Conservation (phyloP, 148 eudicot genomes). For the Selenicereus undatus region DNA sequence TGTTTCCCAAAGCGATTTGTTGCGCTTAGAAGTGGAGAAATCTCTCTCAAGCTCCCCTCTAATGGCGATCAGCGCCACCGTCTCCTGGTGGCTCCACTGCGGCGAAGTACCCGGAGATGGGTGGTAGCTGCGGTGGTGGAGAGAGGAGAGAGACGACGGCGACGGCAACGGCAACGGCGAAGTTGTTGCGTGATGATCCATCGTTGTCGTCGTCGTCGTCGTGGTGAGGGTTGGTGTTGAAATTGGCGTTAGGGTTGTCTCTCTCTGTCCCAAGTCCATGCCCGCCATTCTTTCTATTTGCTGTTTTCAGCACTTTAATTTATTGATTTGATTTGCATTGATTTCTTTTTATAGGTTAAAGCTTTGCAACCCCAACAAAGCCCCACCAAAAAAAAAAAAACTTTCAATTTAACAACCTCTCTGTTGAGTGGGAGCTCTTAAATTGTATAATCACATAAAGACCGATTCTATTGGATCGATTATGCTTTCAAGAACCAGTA, state of each 20-base stretch:
- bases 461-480: no score
- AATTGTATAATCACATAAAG: no score
- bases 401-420: no score
- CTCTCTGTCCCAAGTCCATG: background rate
- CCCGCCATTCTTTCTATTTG: background rate
- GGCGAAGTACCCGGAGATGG: constrained; percentile 9
- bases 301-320: background rate
- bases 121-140: background rate
- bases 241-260: constrained; percentile 6
- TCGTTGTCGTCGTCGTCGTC: background rate
- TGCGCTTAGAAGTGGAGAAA: constrained; percentile 34
- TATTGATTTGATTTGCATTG: background rate
- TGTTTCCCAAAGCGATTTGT: constrained; percentile 57
- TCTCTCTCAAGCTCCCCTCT: constrained; percentile 42
- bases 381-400: no score
- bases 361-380: no score
- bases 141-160: background rate
- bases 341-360: background rate
- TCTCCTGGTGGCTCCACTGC: constrained; percentile 44
- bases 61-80: constrained; percentile 39
- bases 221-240: background rate
- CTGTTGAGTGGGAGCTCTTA: no score
- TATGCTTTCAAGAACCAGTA: no score
- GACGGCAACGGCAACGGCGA: background rate
- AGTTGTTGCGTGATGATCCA: background rate